Evolutionary conservation across 805 yeast species (phyloP).

Genomic region (Candida takata): DNA sequence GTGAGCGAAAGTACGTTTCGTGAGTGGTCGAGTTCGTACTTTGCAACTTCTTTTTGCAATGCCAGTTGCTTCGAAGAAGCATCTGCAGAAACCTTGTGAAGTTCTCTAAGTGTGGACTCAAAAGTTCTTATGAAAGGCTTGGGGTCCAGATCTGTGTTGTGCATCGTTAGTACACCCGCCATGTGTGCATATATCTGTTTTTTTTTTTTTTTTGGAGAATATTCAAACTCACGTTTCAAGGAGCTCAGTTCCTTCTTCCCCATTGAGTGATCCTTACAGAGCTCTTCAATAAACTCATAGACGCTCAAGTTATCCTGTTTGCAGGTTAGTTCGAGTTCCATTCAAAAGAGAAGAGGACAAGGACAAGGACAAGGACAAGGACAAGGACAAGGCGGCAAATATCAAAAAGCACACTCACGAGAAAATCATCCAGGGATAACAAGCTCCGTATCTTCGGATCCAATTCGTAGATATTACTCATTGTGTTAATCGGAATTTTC

Average conservation of each 20-base stretch:
- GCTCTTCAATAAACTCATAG: conserved; percentile 71
- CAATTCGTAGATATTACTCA: conserved; percentile 47
- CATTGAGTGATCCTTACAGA: conserved; percentile 59
- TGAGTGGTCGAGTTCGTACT: conserved; percentile 61
- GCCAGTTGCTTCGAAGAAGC: conserved; percentile 42
- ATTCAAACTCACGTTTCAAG: conserved; percentile 30
- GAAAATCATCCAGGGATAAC: conserved; percentile 53
- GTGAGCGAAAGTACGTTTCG: conserved; percentile 53
- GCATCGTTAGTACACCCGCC: neutral
- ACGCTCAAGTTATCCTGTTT: conserved; percentile 56
- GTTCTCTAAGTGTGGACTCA: conserved; percentile 73
- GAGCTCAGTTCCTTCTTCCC: conserved; percentile 45
- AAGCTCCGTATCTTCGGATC: conserved; percentile 56
- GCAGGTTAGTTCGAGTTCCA: no score
- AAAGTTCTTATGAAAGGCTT: conserved; percentile 92
- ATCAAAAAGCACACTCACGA: conserved; percentile 22
- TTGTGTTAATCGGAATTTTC: no score
- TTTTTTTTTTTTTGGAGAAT: neutral
- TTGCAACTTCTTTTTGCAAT: conserved; percentile 51
- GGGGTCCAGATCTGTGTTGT: conserved; percentile 53
- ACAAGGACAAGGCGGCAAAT: neutral
- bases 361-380: neutral
- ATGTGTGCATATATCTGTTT: neutral
- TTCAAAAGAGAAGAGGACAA: neutral
- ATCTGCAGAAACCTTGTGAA: conserved; percentile 53